phyloP scores from a whole-genome alignment of 129 eudicot species.

The Chrysanthemum seticuspe region DNA sequence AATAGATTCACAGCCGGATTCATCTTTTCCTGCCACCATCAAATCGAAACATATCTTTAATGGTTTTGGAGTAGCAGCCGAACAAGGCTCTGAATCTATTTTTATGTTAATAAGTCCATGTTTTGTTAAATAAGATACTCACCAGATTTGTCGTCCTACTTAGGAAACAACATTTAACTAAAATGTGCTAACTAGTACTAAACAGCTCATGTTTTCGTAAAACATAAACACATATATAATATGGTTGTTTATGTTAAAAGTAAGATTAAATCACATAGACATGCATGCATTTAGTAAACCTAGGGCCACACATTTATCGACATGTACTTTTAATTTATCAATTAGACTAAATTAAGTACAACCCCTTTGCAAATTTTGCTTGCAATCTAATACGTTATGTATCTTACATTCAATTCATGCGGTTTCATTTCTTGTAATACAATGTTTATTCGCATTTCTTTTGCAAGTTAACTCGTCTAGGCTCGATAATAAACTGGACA shows the following conservation, averaged over 20 bases:
- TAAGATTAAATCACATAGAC: background rate
- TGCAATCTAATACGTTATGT: background rate
- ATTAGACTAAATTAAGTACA: background rate
- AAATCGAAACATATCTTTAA: too few species aligned
- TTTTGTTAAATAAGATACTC: too few species aligned
- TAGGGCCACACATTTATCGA: background rate
- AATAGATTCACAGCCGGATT: too few species aligned
- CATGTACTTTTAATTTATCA: background rate
- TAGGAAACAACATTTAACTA: too few species aligned
- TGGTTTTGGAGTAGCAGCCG: too few species aligned
- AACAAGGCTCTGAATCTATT: too few species aligned
- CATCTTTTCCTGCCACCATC: too few species aligned
- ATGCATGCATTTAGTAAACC: constrained; percentile 12
- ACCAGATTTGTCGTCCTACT: too few species aligned
- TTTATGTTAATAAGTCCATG: too few species aligned
- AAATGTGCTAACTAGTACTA: background rate
- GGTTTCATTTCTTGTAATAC: background rate
- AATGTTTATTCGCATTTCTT: background rate
- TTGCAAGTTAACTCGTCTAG: background rate
- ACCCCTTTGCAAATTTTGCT: background rate
- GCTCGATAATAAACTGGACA: too few species aligned
- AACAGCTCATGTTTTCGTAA: background rate
- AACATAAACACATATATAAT: background rate
- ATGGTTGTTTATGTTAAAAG: too few species aligned
- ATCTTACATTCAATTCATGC: background rate